Base-by-base conservation (phyloP, 371 early-diverging fungal species). In the Zopfochytrium polystomum region DNA sequence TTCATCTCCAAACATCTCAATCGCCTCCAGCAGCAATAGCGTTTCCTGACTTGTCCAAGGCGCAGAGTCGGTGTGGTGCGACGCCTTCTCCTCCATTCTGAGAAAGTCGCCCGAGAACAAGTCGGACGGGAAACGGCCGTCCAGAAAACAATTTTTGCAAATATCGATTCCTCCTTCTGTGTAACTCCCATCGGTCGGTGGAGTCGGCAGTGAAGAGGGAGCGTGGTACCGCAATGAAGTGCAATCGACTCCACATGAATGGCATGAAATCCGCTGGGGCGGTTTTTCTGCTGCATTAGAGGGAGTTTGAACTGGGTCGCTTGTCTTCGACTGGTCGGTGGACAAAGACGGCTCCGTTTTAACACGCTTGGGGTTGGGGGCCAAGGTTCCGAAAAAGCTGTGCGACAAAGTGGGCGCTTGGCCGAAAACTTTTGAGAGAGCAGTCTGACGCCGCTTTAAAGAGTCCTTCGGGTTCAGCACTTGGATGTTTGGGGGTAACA, bases 1-100 rank as follows among this genome's bases (percentile, higher is more conserved):
- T n/a, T 98, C 94, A 58, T 98, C 95, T 43, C 93, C 92, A 76
- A 80, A 93, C 81, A 93, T 81, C 66, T 99, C 99, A 32, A 99
- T 78, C 1, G 90, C 99, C 77, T 98, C 99, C 43, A 99, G 75
- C 31, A 99, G 80, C 52, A 90, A 71, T 25, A 97, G 77, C 7
- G 90, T 91, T 70, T 99, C 99, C 72, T 96, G 88, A 60, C 94
- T 94, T 1, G 87, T 83, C 99, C 99, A 99, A 25, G 78, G 73
- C 2, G 26, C 25, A 27, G 85, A 82, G 30, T 82, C 64, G 18
- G 27, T 34, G n/a, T 31, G 33, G 26, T 63, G 82, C 5, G 78
- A 62, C 11, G 77, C 77, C 60, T 31, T 66, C 63, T 66, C 65
- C 15, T 83, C 81, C 59, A 91, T 76, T 38, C 85, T 82, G 46